A percentile compares a stretch with the other conserved stretches of the same genome.
Conservation (phyloP, 1,139 yeast species). For the Komagataea norvegica region DNA sequence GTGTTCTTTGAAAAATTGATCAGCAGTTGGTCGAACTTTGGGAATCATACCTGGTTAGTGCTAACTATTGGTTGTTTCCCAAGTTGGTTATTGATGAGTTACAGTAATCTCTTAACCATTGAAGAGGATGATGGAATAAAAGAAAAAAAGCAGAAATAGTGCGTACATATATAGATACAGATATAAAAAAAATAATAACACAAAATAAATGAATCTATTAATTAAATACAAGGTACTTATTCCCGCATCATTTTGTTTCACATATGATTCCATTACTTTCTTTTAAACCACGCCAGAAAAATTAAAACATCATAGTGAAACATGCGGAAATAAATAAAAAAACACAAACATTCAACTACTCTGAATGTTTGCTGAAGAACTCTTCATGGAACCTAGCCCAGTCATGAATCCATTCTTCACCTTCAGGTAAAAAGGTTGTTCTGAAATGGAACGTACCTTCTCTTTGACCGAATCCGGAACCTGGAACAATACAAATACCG, state of each 20-base stretch:
- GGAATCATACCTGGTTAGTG: conserved; percentile 86
- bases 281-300: too few species aligned
- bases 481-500: conserved; percentile 98
- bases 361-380: conserved; percentile 56
- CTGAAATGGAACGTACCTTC: conserved; percentile 86
- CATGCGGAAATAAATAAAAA: background rate
- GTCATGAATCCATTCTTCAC: conserved; percentile 74
- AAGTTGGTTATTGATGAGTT: conserved; percentile 51
- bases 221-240: too few species aligned
- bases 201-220: background rate
- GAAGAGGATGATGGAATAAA: conserved; percentile 1
- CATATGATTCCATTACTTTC: too few species aligned
- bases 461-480: conserved; percentile 92
- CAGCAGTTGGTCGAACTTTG: conserved; percentile 59
- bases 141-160: conserved; percentile 6
- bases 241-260: too few species aligned
- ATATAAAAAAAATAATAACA: background rate
- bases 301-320: background rate
- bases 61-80: conserved; percentile 79
- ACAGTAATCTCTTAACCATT: conserved; percentile 5
- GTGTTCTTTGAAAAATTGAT: conserved; percentile 38
- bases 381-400: conserved; percentile 74
- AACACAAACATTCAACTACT: background rate
- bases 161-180: background rate
- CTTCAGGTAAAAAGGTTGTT: conserved; percentile 95